Percentiles rank a stretch among this genome's conserved stretches.
Evolutionary conservation across 2,329 filamentous ascomycete genomes (phyloP).

Genomic region (Phaeomoniella chlamydospora): DNA sequence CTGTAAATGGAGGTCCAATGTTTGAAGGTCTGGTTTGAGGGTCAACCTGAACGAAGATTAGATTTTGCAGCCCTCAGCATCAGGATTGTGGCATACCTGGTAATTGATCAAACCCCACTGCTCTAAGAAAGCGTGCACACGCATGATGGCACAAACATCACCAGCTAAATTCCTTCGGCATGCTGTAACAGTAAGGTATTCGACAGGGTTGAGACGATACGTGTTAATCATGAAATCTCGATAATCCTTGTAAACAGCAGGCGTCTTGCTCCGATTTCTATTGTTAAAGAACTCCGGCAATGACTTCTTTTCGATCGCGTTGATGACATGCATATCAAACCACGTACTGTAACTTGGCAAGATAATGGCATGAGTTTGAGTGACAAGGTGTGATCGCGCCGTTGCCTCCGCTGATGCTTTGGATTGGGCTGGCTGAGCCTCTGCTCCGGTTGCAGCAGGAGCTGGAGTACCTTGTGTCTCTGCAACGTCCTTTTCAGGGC

Average conservation of each 20-base stretch:
- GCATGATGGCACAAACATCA: conserved; percentile 98
- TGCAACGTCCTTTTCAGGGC: conserved; percentile 27
- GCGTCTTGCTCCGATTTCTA: conserved; percentile 94
- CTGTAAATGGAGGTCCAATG: conserved; percentile 91
- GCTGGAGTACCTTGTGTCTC: conserved; percentile 19
- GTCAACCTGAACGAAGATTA: conserved; percentile 55
- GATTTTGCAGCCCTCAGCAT: conserved; percentile 7
- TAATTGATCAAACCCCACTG: conserved; percentile 99
- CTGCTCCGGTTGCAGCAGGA: conserved; percentile 30
- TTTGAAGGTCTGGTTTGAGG: conserved; percentile 88
- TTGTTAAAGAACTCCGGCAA: conserved; percentile 98
- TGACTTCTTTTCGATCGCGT: conserved; percentile 84
- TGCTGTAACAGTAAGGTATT: conserved; percentile 94
- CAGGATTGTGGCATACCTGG: conserved; percentile 46
- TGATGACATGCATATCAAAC: conserved; percentile 95
- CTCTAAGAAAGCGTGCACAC: conserved; percentile 92
- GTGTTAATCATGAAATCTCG: conserved; percentile 99
- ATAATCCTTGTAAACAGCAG: conserved; percentile 95
- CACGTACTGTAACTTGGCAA: conserved; percentile 95
- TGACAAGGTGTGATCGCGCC: conserved; percentile 80
- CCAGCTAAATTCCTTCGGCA: conserved; percentile 89
- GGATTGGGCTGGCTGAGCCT: conserved; percentile 47
- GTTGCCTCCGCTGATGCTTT: conserved; percentile 74
- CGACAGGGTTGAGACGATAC: conserved; percentile 85
- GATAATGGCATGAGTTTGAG: conserved; percentile 90